Evolutionary conservation across 495 filamentous ascomycete species (phyloP), one percentile per base, ranked within the genome.

Genomic region (Aspergillus diversus): DNA sequence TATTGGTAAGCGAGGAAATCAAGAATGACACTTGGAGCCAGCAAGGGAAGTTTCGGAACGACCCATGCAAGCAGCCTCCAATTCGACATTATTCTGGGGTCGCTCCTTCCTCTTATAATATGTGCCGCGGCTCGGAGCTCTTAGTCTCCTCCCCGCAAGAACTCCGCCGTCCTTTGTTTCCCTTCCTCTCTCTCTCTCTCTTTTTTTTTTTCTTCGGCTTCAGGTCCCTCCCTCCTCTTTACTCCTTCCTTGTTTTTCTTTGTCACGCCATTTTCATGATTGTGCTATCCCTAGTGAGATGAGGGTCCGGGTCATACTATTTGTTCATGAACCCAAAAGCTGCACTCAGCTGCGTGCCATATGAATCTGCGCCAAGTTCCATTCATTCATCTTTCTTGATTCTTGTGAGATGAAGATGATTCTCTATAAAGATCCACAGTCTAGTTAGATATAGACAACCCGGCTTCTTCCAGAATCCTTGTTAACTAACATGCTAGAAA

Each of bases 161-260:
- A 17, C 32, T 57, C 17, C 39, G 33, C 9, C 32, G 4, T 51
- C 46, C 27, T 61, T 55, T 35, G 42, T 65, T 68, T 43, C 48
- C 57, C n/a, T 60, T 66, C 51, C 1, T 31, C 59, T 47, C 55
- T 56, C 27, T 55, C 33, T 46, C 21, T 55, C 17, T 27, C n/a
- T 21, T 12, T 21, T 27, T 17, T 50, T 50, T 12, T 50, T 6
- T 5, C 7, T 49, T 17, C 2, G 15, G 15, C 16, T 21, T 50
- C 47, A 48, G n/a, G 15, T 49, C 11, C 47, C 5, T 27, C 39
- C 39, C 39, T 43, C 39, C 8, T 4, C 4, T 43, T 11, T 15
- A 0, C 39, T 43, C 39, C 3, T 43, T 12, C 0, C 39, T 27
- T 27, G 2, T 27, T 13, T 4, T 13, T 4, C 39, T 43, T 13